phyloP scores from a whole-genome alignment of 2,329 filamentous ascomycete species.

The Rhynchosporium graminicola region DNA sequence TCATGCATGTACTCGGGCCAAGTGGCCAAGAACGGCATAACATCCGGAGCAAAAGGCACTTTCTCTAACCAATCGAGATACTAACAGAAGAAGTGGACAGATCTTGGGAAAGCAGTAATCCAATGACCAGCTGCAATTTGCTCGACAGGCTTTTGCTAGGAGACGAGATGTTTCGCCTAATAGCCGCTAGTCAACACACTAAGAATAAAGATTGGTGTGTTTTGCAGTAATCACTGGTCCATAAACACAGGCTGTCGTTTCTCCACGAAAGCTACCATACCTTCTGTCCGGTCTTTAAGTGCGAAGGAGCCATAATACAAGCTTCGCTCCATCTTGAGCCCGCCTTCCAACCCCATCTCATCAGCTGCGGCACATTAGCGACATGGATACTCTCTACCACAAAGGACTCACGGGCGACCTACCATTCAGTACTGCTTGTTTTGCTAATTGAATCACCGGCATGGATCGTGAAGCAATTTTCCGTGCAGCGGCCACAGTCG shows the following conservation, averaged over 20 bases:
- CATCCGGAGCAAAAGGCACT: not conserved
- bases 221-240: slow-evolving; percentile 32
- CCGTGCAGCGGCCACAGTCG: slow-evolving; percentile 44
- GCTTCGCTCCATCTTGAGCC: slow-evolving; percentile 44
- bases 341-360: slow-evolving; percentile 45
- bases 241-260: slow-evolving; percentile 59
- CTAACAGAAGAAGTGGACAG: not conserved
- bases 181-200: not conserved
- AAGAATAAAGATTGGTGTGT: not conserved
- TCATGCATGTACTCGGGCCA: slow-evolving; percentile 3
- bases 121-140: not conserved
- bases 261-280: slow-evolving; percentile 59
- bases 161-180: not conserved
- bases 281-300: slow-evolving; percentile 56
- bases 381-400: not conserved
- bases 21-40: not conserved
- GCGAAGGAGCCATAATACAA: slow-evolving; percentile 43
- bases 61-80: not conserved
- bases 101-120: not conserved
- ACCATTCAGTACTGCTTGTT: slow-evolving; percentile 48
- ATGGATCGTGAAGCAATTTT: slow-evolving; percentile 45
- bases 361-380: slow-evolving; percentile 41
- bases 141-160: no score
- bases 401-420: slow-evolving; percentile 24
- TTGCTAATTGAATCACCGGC: slow-evolving; percentile 46